Evolutionary conservation across 331 rosid species (phyloP), one percentile per base, ranked within the genome.

Genomic region (Quercus lobata): DNA sequence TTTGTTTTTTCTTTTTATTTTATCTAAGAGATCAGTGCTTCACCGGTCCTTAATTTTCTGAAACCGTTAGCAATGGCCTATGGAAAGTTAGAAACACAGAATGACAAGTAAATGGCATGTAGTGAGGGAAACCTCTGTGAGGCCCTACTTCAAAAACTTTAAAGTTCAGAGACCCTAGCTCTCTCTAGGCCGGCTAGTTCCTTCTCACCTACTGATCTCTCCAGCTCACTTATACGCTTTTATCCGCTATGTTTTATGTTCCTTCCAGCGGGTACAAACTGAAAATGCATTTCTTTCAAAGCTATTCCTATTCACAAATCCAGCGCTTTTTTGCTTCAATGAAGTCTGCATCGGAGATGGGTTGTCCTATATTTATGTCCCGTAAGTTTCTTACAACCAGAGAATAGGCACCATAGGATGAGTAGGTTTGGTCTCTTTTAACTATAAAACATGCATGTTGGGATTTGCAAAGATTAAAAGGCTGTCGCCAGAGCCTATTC

Each of bases 171-270:
- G 57, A 21, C 85, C 86, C 85, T 30, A 30, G 65, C 78, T 80
- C 71, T 34, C 72, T 70, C 82, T 91, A 91, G 94, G 93, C 78
- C 93, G 94, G 91, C 97, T 87, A 14, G 70, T 77, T 55, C 82
- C 56, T 57, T 79, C 74, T 75, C 66, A 5, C 81, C 73, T 75
- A 65, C 30, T 61, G 24, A 22, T 22, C 73, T 66, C 11, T 25
- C 25, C 60, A 62, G 46, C 49, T 5, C n/a, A 69, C 49, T 56
- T 65, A 27, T 65, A 17, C 49, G 4, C 18, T 71, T 3, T 65
- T 65, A 30, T 7, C 72, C 37, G 44, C 57, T 76, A 22, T 69
- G 76, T 76, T 65, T 58, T 21, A 74, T 84, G 88, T 77, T 83
- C 75, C 82, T 73, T 73, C 68, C 55, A 52, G 57, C 83, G 87